Evolutionary conservation across 1,139 yeast genomes (phyloP), one percentile per base, ranked within the genome.

Genomic region (Hyphopichia pseudoburtonii): DNA sequence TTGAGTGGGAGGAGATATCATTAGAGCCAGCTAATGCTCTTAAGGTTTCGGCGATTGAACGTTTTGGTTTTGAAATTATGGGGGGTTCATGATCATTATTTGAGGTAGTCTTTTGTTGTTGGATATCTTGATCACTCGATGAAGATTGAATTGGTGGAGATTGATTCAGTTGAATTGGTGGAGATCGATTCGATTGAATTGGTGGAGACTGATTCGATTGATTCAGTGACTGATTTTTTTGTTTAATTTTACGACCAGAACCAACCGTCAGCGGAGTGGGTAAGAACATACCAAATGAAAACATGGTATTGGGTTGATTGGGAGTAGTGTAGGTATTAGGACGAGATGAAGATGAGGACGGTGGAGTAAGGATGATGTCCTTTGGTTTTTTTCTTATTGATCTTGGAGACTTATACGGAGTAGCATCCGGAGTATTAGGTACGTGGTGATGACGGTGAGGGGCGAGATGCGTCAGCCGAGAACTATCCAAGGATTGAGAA

Each of bases 191-290:
- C n/a, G n/a, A n/a, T n/a, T n/a, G n/a, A n/a, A n/a, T n/a, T 21
- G 23, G 23, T 21, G 23, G 23, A 21, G 10, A 10, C 23, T 21
- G 23, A 10, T 10, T 21, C 9, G n/a, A n/a, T n/a, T n/a, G n/a
- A n/a, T n/a, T n/a, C n/a, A n/a, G n/a, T n/a, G n/a, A n/a, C n/a
- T n/a, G n/a, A n/a, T n/a, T n/a, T n/a, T n/a, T n/a, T n/a, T 5
- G 16, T 26, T 32, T 32, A 25, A 17, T 18, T 33, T 47, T 53
- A 36, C 76, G 52, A 1, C 75, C 76, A 1, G 69, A 50, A 1
- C 76, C 75, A 5, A 68, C 60, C 0, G 69, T 66, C 1, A 71
- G 64, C 2, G 72, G 73, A n/a, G 65, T 59, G 3, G 76, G 75
- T 35, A 69, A 52, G 25, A 69, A 51, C 29, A 60, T 47, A 3